phyloP scores from a whole-genome alignment of 371 early-diverging fungal species.

The Thermomucor indicae-seudaticae region DNA sequence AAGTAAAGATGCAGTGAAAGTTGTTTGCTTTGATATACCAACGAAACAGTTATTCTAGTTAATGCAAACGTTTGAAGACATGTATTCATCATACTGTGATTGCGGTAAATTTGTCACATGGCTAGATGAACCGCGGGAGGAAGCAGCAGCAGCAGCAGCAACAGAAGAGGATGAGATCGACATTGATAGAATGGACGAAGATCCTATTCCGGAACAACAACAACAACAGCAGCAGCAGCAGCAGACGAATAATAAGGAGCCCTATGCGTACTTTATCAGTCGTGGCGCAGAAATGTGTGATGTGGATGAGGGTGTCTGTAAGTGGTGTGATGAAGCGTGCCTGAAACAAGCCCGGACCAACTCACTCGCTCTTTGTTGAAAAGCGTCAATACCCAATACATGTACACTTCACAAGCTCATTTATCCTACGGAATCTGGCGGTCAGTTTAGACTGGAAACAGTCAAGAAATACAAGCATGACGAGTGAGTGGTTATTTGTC shows the following conservation, averaged over 20 bases:
- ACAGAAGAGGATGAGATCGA: slow-evolving; percentile 5
- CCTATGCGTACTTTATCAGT: slow-evolving; percentile 74
- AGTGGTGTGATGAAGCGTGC: slow-evolving; percentile 14
- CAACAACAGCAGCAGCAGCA: slow-evolving; percentile 5
- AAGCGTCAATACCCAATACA: slow-evolving; percentile 79
- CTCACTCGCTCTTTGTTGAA: not conserved
- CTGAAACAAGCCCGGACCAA: not conserved
- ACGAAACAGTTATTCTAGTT: slow-evolving; percentile 24
- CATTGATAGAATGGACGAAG: slow-evolving; percentile 5
- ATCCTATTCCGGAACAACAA: not conserved
- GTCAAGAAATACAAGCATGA: slow-evolving; percentile 70
- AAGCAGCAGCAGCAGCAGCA: slow-evolving; percentile 4
- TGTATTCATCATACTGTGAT: slow-evolving; percentile 89
- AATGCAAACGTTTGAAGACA: slow-evolving; percentile 73
- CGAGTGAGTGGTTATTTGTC: slow-evolving; percentile 50
- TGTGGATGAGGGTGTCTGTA: slow-evolving; percentile 75
- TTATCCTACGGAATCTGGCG: slow-evolving; percentile 67
- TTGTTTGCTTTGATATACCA: not conserved
- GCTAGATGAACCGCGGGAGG: slow-evolving; percentile 46
- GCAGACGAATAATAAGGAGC: slow-evolving; percentile 14
- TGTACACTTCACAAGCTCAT: slow-evolving; percentile 77
- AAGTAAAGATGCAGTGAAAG: slow-evolving; percentile 10
- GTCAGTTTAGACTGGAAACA: slow-evolving; percentile 66
- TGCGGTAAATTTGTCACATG: slow-evolving; percentile 78
- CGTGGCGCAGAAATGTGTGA: slow-evolving; percentile 90